Evolutionary conservation across 805 yeast species (phyloP).

Genomic region (Saturnispora sekii): DNA sequence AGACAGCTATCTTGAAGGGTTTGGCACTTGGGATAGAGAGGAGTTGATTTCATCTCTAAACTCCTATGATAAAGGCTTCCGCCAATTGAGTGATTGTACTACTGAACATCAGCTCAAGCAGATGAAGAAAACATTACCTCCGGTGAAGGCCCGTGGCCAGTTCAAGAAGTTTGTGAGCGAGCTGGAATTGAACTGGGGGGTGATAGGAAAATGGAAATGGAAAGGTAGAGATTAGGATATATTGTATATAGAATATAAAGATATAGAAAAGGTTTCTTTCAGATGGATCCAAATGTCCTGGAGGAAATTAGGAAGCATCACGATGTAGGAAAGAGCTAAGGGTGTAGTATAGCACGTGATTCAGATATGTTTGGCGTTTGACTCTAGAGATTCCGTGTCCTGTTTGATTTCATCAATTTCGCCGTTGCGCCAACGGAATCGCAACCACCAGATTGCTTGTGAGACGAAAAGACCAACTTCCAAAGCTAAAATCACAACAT

Average conservation of each 20-base stretch:
- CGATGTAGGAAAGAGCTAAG: too few relatives aligned
- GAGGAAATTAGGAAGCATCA: neutral
- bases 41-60: conserved; percentile 18
- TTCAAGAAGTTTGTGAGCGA: conserved; percentile 18
- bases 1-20: conserved; percentile 14
- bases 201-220: conserved; percentile 27
- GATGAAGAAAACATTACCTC: conserved; percentile 10
- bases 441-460: conserved; percentile 60
- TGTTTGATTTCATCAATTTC: neutral
- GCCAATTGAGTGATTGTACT: conserved; percentile 10
- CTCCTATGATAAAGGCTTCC: conserved; percentile 14
- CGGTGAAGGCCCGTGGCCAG: conserved; percentile 12
- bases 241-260: neutral
- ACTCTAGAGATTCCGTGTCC: too few relatives aligned
- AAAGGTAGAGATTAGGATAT: conserved; percentile 13
- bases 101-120: conserved; percentile 20
- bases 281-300: neutral
- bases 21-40: conserved; percentile 14
- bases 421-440: conserved; percentile 25
- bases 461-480: conserved; percentile 71
- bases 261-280: neutral
- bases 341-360: neutral
- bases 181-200: conserved; percentile 23
- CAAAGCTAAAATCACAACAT: conserved; percentile 60
- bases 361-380: neutral